phyloP scores from a whole-genome alignment of 305 asterid species.

The Fraxinus velutina region DNA sequence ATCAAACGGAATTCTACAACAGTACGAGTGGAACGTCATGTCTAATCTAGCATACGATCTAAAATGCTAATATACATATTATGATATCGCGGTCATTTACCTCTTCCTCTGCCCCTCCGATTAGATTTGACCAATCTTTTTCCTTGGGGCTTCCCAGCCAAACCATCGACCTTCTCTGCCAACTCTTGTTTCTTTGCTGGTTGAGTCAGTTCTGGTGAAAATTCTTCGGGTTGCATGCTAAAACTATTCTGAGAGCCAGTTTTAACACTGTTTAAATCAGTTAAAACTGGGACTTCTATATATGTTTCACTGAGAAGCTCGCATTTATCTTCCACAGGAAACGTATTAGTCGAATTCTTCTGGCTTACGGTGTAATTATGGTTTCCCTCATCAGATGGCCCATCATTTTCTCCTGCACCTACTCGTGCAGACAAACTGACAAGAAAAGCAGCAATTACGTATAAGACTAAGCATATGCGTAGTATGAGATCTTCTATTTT shows the following conservation, averaged over 20 bases:
- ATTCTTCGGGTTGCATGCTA: slow-evolving; percentile 38
- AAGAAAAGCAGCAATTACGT: slow-evolving; percentile 7
- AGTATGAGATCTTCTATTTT: background rate
- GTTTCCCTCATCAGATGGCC: slow-evolving; percentile 27
- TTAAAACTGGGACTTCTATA: slow-evolving; percentile 53
- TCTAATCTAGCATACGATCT: slow-evolving; percentile 35
- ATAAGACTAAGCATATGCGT: background rate
- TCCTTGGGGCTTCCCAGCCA: slow-evolving; percentile 37
- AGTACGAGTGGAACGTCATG: slow-evolving; percentile 19
- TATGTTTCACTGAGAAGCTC: slow-evolving; percentile 48
- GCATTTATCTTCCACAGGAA: slow-evolving; percentile 33
- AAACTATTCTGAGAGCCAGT: slow-evolving; percentile 36
- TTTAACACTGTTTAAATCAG: slow-evolving; percentile 35
- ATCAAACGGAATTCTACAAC: slow-evolving; percentile 23
- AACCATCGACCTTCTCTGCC: slow-evolving; percentile 17
- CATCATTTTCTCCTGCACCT: slow-evolving; percentile 23
- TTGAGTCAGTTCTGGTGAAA: slow-evolving; percentile 23
- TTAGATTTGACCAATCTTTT: slow-evolving; percentile 33
- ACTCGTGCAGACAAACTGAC: slow-evolving; percentile 39
- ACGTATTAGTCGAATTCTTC: slow-evolving; percentile 15
- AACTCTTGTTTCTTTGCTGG: slow-evolving; percentile 20
- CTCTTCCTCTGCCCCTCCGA: slow-evolving; percentile 46
- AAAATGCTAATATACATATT: slow-evolving; percentile 9
- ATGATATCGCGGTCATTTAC: slow-evolving; percentile 29
- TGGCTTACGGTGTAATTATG: slow-evolving; percentile 8